These are phyloP conservation scores for Penicillium olsonii DNA, from an alignment of 2,329 filamentous ascomycete genomes.

Conservation along the genomic window DNA sequence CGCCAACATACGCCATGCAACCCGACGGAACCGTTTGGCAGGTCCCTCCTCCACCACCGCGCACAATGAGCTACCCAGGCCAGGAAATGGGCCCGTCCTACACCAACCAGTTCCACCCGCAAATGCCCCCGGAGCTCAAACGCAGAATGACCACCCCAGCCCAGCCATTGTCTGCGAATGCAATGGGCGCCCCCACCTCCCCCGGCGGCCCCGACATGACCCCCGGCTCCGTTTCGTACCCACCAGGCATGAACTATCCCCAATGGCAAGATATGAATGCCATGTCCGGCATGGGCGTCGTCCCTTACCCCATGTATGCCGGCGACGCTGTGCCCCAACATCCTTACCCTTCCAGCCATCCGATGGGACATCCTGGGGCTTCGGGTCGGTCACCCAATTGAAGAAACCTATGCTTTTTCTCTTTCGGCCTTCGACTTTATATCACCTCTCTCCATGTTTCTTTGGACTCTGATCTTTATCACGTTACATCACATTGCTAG, in stretches of 20 bases:
- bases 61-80: constrained; percentile 38
- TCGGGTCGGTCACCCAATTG: constrained; percentile 28
- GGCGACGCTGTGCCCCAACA: constrained; percentile 29
- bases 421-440: background rate
- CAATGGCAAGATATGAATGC: constrained; percentile 33
- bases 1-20: constrained; percentile 35
- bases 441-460: constrained; percentile 1
- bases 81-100: constrained; percentile 34
- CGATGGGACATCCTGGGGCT: constrained; percentile 35
- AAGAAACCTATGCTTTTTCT: constrained; percentile 8
- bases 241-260: constrained; percentile 32
- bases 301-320: constrained; percentile 37
- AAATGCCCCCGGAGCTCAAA: constrained; percentile 36
- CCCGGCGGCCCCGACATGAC: constrained; percentile 26
- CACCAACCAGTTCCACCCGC: constrained; percentile 31
- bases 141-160: constrained; percentile 40
- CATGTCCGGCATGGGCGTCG: constrained; percentile 32
- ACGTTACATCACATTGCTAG: constrained; percentile 26
- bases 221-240: constrained; percentile 33
- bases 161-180: constrained; percentile 25
- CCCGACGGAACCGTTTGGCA: constrained; percentile 41
- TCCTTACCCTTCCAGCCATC: constrained; percentile 26
- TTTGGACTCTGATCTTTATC: constrained; percentile 13
- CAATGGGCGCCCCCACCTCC: constrained; percentile 28
- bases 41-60: constrained; percentile 28